Conservation (phyloP, 225 moss, liverwort and hornwort species). For the Marchantia polymorpha region DNA sequence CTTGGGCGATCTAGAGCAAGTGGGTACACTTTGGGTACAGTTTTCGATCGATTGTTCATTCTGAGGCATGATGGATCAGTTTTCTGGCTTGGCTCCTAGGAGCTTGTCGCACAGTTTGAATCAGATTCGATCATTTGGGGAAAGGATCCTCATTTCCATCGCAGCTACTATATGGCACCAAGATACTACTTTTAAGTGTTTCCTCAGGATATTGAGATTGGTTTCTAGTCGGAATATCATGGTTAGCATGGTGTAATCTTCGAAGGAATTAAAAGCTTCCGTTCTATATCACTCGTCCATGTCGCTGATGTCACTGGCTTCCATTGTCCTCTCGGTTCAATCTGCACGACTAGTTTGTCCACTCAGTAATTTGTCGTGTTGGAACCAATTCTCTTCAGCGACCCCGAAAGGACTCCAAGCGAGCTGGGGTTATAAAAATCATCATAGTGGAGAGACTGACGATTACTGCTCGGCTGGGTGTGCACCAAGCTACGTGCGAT, state of each 20-base stretch:
- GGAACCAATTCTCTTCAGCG: conserved; percentile 12
- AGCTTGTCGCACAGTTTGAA: conserved; percentile 14
- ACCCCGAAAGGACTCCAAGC: conserved; percentile 12
- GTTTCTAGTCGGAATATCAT: background rate
- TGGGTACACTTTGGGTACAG: too few relatives aligned
- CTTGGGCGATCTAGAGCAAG: too few relatives aligned
- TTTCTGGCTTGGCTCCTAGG: conserved; percentile 30
- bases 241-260: background rate
- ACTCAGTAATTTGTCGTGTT: background rate
- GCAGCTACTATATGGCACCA: too few relatives aligned
- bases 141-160: conserved; percentile 29
- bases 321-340: too few relatives aligned
- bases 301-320: too few relatives aligned
- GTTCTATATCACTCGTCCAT: too few relatives aligned
- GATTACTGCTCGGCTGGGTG: too few relatives aligned
- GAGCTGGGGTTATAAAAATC: conserved; percentile 8
- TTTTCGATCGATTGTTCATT: too few relatives aligned
- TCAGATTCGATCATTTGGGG: conserved; percentile 29
- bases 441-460: background rate
- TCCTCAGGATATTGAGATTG: background rate
- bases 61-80: conserved; percentile 15
- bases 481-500: too few relatives aligned
- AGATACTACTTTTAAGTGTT: too few relatives aligned
- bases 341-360: background rate
- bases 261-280: background rate